Conservation (phyloP, 768 basidiomycete genomes). For the Boletus rubropictus region DNA sequence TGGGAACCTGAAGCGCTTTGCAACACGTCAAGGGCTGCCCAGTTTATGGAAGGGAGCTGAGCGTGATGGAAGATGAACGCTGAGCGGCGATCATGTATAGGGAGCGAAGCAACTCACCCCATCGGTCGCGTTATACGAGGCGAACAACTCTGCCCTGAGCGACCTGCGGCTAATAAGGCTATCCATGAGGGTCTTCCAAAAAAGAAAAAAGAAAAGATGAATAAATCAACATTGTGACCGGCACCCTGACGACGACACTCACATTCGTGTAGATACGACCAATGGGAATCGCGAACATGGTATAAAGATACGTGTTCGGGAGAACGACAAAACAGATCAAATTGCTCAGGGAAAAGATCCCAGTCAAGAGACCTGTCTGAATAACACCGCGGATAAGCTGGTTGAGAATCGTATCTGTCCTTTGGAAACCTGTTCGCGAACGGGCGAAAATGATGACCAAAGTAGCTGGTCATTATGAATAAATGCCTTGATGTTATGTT, state of each 20-base stretch:
- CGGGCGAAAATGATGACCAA: not conserved
- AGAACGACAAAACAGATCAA: not conserved
- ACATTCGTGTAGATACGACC: conserved; percentile 1
- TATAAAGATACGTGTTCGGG: not conserved
- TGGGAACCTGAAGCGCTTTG: too few species aligned
- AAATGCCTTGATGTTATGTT: not conserved
- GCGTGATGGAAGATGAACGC: not conserved
- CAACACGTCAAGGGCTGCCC: not conserved
- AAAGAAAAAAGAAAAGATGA: too few species aligned
- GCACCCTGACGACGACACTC: not conserved
- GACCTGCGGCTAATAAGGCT: conserved; percentile 4
- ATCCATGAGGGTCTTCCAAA: conserved; percentile 2
- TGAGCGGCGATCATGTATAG: not conserved
- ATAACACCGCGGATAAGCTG: not conserved
- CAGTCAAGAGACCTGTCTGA: not conserved
- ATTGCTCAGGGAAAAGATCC: not conserved
- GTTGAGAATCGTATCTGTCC: not conserved
- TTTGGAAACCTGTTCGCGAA: not conserved
- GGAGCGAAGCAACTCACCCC: not conserved
- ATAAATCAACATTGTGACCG: too few species aligned
- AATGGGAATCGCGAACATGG: not conserved
- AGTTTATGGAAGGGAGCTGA: not conserved
- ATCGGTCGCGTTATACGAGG: not conserved
- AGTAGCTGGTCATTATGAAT: not conserved
- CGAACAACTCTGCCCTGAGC: not conserved